phyloP scores from a whole-genome alignment of 1,284 basidiomycete genomes.

The Moesziomyces sp. region DNA sequence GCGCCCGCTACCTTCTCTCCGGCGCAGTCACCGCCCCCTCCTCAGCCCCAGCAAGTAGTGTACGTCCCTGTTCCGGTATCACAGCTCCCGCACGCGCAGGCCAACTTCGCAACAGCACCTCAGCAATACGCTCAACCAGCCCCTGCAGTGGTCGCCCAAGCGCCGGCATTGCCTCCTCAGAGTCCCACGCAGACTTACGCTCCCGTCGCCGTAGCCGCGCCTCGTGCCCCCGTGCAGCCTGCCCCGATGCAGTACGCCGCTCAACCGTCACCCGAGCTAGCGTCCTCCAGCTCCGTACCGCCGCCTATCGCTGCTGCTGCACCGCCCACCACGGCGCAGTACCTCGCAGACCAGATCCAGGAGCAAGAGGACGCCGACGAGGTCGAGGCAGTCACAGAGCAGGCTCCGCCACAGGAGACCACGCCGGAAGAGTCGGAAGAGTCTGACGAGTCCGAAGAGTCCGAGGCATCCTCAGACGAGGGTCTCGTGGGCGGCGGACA shows the following conservation, averaged over 20 bases:
- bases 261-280: background rate
- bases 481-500: constrained; percentile 25
- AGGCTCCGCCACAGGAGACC: constrained; percentile 8
- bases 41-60: background rate
- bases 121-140: constrained; percentile 4
- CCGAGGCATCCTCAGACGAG: constrained; percentile 32
- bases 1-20: constrained; percentile 13
- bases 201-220: constrained; percentile 23
- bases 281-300: background rate
- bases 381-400: background rate
- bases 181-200: constrained; percentile 25
- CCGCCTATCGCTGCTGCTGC: background rate
- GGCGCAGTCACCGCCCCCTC: constrained; percentile 10
- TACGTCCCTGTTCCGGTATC: background rate
- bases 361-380: constrained; percentile 29
- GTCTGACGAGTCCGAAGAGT: constrained; percentile 17
- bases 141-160: background rate
- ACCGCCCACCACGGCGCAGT: constrained; percentile 27
- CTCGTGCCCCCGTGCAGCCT: constrained; percentile 3
- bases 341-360: constrained; percentile 30
- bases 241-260: background rate
- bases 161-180: constrained; percentile 2
- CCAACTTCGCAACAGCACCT: background rate
- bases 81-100: background rate
- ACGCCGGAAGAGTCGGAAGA: constrained; percentile 26